A percentile compares a stretch with the other conserved stretches of the same genome.
Conservation (phyloP, 1,284 basidiomycete species). For the Nidula niveotomentosa region DNA sequence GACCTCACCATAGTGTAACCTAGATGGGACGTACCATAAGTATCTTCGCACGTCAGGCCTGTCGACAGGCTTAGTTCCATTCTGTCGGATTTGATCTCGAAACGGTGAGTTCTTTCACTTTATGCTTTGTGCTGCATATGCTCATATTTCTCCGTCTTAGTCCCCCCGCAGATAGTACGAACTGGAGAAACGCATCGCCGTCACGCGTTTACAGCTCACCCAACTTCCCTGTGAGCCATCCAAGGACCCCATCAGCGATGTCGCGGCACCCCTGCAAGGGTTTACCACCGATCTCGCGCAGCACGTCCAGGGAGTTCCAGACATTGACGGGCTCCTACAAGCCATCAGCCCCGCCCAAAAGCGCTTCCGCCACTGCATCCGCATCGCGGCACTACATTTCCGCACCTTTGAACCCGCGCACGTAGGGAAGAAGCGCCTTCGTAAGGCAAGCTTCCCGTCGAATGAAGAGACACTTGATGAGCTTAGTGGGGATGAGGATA, state of each 20-base stretch:
- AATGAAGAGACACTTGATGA: conserved; percentile 18
- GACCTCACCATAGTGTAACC: conserved; percentile 48
- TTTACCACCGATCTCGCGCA: conserved; percentile 45
- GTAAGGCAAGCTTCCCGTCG: conserved; percentile 24
- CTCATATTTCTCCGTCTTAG: conserved; percentile 20
- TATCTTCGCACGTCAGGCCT: conserved; percentile 51
- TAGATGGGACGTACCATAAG: conserved; percentile 40
- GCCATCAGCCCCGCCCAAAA: conserved; percentile 48
- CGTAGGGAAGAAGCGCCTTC: conserved; percentile 7
- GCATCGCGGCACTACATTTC: conserved; percentile 55
- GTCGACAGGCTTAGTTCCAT: conserved; percentile 47
- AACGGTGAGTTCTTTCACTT: conserved; percentile 9
- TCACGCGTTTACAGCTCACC: conserved; percentile 32
- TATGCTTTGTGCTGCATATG: not conserved
- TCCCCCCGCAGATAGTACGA: conserved; percentile 59
- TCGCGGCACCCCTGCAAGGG: conserved; percentile 41
- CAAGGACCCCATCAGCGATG: conserved; percentile 52
- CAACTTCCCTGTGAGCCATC: conserved; percentile 54
- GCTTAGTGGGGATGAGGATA: conserved; percentile 2
- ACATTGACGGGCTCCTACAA: conserved; percentile 51
- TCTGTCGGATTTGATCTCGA: conserved; percentile 51
- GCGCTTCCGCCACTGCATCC: conserved; percentile 45
- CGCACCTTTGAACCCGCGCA: conserved; percentile 33
- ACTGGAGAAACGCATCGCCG: conserved; percentile 35
- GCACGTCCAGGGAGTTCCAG: conserved; percentile 52